Conservation (phyloP, 345 rosid genomes). For the Bruguiera parviflora region DNA sequence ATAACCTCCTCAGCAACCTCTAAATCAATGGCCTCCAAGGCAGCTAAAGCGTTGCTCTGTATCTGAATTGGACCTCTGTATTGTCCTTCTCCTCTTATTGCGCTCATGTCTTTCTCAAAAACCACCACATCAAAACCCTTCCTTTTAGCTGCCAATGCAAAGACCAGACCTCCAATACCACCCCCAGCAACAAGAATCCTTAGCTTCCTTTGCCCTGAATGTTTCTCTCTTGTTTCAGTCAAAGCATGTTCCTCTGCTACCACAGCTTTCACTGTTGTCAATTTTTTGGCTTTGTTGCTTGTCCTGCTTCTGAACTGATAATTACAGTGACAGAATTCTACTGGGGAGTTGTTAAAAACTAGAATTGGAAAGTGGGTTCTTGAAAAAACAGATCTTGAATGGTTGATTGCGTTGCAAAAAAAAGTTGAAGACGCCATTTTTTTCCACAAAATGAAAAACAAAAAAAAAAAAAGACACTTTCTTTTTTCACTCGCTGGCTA, state of each 20-base stretch:
- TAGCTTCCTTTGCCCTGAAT: constrained; percentile 40
- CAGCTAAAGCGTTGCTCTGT: constrained; percentile 96
- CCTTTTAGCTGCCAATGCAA: constrained; percentile 84
- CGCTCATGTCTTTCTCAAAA: constrained; percentile 88
- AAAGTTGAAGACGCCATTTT: constrained; percentile 60
- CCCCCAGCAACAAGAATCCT: constrained; percentile 83
- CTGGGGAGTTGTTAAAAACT: constrained; percentile 21
- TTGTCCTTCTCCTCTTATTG: constrained; percentile 93
- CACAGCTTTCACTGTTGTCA: constrained; percentile 40
- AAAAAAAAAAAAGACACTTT: background rate
- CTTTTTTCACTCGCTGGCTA: background rate
- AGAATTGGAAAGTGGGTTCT: constrained; percentile 46
- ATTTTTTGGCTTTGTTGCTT: constrained; percentile 18
- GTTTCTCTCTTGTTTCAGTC: constrained; percentile 2
- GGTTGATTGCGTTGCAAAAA: constrained; percentile 45
- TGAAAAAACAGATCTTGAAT: constrained; percentile 46
- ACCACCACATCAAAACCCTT: constrained; percentile 84
- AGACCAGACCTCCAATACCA: constrained; percentile 85
- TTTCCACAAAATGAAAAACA: background rate
- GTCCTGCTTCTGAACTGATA: constrained; percentile 28
- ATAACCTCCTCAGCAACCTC: constrained; percentile 82
- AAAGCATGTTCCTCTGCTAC: constrained; percentile 27
- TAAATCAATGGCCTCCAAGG: constrained; percentile 86
- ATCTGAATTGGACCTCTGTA: constrained; percentile 95
- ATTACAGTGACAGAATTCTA: constrained; percentile 38